Evolutionary conservation across 371 early-diverging fungal species (phyloP), one percentile per base, ranked within the genome.

Genomic region (Homolaphlyctis polyrhiza): DNA sequence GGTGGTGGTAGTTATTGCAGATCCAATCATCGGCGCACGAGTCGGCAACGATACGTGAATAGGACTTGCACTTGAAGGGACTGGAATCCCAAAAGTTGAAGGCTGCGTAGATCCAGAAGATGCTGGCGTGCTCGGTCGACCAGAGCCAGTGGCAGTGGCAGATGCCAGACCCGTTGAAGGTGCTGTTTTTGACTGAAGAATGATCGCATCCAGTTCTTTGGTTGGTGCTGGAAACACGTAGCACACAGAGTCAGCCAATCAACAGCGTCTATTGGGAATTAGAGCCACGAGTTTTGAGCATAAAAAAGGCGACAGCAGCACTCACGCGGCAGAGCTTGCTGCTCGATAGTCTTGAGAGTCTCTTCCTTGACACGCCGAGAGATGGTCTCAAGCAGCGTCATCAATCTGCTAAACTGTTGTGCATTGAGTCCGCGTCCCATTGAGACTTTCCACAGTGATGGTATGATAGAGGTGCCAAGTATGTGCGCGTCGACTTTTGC

Each of bases 381-480:
- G 8, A 55, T 5, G 2, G 14, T 2, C 8, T 55, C 55, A 27
- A 55, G 27, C 35, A 55, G 13, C 21, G 55, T 2, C 4, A 27
- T 55, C 5, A 55, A 55, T 33, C 55, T 13, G 2, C 3, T 11
- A 55, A 55, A 55, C 55, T 55, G 55, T 27, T 55, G 55, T 21
- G 6, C 35, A 27, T 55, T 27, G 18, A 55, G 28, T 2, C 55
- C 55, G 14, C 8, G 6, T 2, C 32, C 30, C 35, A 35, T 55
- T 21, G 55, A 55, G 13, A 6, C 2, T 25, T 35, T 30, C 55
- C 55, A 55, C 30, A 55, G 55, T 33, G 55, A 55, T 33, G 55
- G 55, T 2, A 55, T 4, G 8, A 55, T n/a, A 4, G n/a, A 55
- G 18, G n/a, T 14, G 3, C 30, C 55, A 3, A 55, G 5, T 3